Base-by-base conservation (phyloP, 768 basidiomycete species). In the Lentinula edodes region DNA sequence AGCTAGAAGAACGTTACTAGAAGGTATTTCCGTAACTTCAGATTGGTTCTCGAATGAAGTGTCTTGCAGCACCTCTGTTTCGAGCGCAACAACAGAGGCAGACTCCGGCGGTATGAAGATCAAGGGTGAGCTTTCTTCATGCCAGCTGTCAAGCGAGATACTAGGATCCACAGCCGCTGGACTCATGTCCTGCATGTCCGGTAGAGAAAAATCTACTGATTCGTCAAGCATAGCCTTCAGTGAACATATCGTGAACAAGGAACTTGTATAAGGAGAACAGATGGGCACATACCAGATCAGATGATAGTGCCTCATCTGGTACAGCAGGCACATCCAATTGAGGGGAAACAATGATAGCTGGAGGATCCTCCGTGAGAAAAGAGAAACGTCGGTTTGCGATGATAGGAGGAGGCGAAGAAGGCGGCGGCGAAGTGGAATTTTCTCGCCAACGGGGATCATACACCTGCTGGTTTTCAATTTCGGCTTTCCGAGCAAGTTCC, bases 401-500 rank as follows among this genome's bases (percentile, higher is more conserved):
- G 23, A 59, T 59, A 20, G 43, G 58, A 48, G 61, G 52, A n/a
- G 53, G 36, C 9, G 57, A 38, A 20, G 65, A 60, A 61, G 60
- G 45, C 35, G 41, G n/a, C 15, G 58, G 58, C 15, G 65, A 61
- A 54, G 68, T 38, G 34, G 64, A 62, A 28, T 67, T 34, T 46
- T 70, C 66, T 16, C 60, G 38, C 8, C 41, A 45, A 51, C 46
- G 58, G 46, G 59, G 67, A 65, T 62, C 64, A 61, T 34, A 46
- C 60, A 58, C 42, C 63, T 69, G 23, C 71, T 71, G 20, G 65
- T 66, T 36, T 41, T 60, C 43, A 35, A 43, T 32, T 63, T 78
- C 78, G 7, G 72, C 73, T 68, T 74, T 77, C 32, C 73, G 68
- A 10, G 79, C 78, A 23, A 73, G 67, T 61, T 76, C 78, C 60